A percentile compares a stretch with the other conserved stretches of the same genome.
Evolutionary conservation across 2,329 filamentous ascomycete species (phyloP).

Genomic region (Paraconiothyrium sp.): DNA sequence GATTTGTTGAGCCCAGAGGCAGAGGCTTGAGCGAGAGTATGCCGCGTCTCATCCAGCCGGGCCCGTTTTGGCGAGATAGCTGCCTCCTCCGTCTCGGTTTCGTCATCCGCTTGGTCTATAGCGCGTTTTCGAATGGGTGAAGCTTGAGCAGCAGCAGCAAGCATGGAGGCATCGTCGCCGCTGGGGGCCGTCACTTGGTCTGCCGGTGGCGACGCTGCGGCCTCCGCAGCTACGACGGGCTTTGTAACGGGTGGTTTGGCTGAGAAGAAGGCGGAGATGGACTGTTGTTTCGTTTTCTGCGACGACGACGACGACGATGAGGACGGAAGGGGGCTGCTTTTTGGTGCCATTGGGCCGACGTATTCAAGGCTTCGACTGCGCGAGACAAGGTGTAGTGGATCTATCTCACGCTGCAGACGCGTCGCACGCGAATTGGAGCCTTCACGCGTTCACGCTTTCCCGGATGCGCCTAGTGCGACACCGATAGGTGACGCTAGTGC

Average conservation of each 20-base stretch:
- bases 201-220: slow-evolving; percentile 32
- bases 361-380: slow-evolving; percentile 17
- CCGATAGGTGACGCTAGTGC: too few relatives aligned
- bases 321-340: slow-evolving; percentile 42
- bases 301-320: slow-evolving; percentile 38
- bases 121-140: slow-evolving; percentile 36
- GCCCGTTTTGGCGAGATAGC: slow-evolving; percentile 52
- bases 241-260: slow-evolving; percentile 50
- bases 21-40: slow-evolving; percentile 35
- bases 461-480: too few relatives aligned
- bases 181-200: slow-evolving; percentile 15
- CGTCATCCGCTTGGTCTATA: slow-evolving; percentile 49
- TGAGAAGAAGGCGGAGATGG: slow-evolving; percentile 87
- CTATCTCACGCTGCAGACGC: slow-evolving; percentile 23
- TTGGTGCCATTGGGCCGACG: slow-evolving; percentile 46
- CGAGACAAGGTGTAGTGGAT: slow-evolving; percentile 16
- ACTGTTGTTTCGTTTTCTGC: slow-evolving; percentile 74
- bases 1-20: slow-evolving; percentile 41
- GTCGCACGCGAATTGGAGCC: slow-evolving; percentile 12
- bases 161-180: slow-evolving; percentile 28
- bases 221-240: slow-evolving; percentile 25
- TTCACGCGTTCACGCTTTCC: slow-evolving; percentile 38
- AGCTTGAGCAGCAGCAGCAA: slow-evolving; percentile 23
- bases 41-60: slow-evolving; percentile 32
- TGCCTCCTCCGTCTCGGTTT: slow-evolving; percentile 38